Evolutionary conservation across 2,329 filamentous ascomycete species (phyloP).

Genomic region (Magnaporthiopsis poae): DNA sequence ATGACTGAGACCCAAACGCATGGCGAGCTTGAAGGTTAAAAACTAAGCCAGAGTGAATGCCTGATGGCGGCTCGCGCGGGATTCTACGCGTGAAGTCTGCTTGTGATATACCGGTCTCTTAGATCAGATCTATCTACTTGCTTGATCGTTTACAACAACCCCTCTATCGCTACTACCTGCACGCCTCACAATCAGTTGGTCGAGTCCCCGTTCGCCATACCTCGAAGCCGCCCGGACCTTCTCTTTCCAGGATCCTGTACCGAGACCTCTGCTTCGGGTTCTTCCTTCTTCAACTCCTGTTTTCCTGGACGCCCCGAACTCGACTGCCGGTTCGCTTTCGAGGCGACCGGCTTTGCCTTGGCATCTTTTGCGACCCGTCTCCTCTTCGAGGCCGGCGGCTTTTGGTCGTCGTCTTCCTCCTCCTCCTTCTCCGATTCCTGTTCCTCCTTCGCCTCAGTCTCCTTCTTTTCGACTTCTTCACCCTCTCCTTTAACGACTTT

Average conservation of each 20-base stretch:
- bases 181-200: too few species aligned
- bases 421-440: slow-evolving; percentile 9
- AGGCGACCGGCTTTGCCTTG: not conserved
- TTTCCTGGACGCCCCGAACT: not conserved
- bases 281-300: not conserved
- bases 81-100: too few species aligned
- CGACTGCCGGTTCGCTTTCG: not conserved
- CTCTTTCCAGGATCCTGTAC: not conserved
- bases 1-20: too few species aligned
- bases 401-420: not conserved
- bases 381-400: not conserved
- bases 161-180: too few species aligned
- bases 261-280: not conserved
- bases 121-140: too few species aligned
- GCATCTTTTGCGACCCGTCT: not conserved
- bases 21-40: too few species aligned
- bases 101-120: too few species aligned
- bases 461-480: slow-evolving; percentile 18
- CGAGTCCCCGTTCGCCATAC: not conserved
- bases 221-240: slow-evolving; percentile 3
- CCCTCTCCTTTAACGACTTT: slow-evolving; percentile 34
- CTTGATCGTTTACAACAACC: too few species aligned
- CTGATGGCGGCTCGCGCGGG: too few species aligned
- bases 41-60: too few species aligned
- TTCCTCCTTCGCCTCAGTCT: slow-evolving; percentile 20